These are phyloP conservation scores for Fusarium decemcellulare DNA, from an alignment of 2,329 filamentous ascomycete genomes.

Conservation along the genomic window DNA sequence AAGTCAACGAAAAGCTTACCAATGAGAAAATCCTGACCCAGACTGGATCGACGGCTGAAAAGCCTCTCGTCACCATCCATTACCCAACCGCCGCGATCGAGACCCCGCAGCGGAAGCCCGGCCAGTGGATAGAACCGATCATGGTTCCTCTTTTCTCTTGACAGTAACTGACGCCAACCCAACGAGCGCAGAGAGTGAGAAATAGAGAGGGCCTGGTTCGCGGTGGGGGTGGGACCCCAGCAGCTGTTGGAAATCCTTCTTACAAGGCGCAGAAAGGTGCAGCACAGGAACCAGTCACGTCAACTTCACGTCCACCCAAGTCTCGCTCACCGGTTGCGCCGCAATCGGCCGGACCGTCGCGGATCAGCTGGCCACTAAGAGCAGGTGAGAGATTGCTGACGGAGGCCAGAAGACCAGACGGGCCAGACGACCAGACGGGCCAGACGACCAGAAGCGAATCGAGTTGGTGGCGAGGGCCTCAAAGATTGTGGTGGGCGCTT, in stretches of 20 bases:
- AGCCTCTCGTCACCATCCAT: conserved; percentile 16
- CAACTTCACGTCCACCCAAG: background rate
- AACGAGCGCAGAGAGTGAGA: conserved; percentile 2
- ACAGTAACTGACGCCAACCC: conserved; percentile 20
- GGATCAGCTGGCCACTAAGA: conserved; percentile 22
- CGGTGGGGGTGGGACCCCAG: conserved; percentile 28
- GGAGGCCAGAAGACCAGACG: background rate
- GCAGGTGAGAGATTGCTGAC: conserved; percentile 19
- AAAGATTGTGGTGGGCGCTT: conserved; percentile 32
- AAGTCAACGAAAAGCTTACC: conserved; percentile 25
- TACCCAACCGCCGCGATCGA: conserved; percentile 28
- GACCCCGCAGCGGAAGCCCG: conserved; percentile 34
- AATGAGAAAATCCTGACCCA: conserved; percentile 18
- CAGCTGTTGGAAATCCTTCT: conserved; percentile 17
- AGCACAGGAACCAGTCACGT: background rate
- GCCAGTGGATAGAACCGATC: conserved; percentile 24
- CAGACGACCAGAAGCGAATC: background rate
- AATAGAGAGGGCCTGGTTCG: conserved; percentile 3
- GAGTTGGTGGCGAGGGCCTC: conserved; percentile 38
- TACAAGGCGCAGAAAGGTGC: conserved; percentile 21
- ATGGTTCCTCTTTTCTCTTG: conserved; percentile 35
- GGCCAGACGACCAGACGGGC: background rate
- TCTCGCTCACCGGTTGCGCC: background rate
- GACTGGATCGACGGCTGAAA: conserved; percentile 24
- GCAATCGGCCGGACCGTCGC: conserved; percentile 19